Evolutionary conservation across 2,329 filamentous ascomycete genomes (phyloP).

Genomic region (Grosmannia serpens): DNA sequence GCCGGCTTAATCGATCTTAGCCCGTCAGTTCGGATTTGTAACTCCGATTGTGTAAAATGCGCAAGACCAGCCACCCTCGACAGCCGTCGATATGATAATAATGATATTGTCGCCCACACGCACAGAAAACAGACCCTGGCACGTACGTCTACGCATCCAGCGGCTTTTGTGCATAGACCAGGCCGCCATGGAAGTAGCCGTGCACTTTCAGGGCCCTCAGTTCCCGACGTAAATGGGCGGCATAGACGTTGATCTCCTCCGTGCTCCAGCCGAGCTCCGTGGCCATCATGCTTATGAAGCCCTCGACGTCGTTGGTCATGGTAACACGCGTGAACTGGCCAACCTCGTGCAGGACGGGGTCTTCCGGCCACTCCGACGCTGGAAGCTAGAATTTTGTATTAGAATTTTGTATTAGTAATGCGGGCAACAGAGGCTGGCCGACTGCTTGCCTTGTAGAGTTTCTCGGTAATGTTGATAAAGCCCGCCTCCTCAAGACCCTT

Average conservation of each 20-base stretch:
- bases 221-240: constrained; percentile 10
- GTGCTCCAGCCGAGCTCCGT: constrained; percentile 11
- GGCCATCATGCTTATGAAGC: constrained; percentile 10
- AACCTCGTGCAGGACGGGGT: constrained; percentile 17
- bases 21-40: too few species aligned
- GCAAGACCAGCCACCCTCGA: too few species aligned
- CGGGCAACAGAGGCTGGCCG: not conserved
- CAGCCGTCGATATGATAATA: too few species aligned
- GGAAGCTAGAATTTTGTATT: constrained; percentile 10
- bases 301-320: constrained; percentile 10
- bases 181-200: constrained; percentile 5
- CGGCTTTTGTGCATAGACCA: constrained; percentile 11
- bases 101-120: too few species aligned
- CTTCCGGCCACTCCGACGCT: constrained; percentile 22
- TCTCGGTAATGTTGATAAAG: constrained; percentile 43
- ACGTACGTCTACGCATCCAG: not conserved
- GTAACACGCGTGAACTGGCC: constrained; percentile 12
- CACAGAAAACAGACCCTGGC: too few species aligned
- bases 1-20: too few species aligned
- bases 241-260: constrained; percentile 10
- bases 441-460: not conserved
- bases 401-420: too few species aligned
- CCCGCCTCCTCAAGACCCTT: constrained; percentile 42
- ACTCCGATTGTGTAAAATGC: too few species aligned
- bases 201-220: constrained; percentile 7